Conservation (phyloP, 2,329 filamentous ascomycete genomes). For the Stylonectria norvegica region DNA sequence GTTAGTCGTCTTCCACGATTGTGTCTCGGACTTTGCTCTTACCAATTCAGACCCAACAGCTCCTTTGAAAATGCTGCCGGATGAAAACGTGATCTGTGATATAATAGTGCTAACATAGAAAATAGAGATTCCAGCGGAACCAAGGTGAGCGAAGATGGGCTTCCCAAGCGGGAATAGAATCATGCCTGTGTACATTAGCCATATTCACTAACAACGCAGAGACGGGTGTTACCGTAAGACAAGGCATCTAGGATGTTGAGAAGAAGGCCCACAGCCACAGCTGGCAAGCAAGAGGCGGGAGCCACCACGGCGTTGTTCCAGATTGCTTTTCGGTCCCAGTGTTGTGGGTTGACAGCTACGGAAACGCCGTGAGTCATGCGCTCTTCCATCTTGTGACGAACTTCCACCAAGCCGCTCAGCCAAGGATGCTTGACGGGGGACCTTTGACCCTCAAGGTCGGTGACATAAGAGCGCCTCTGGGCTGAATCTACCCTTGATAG, state of each 20-base stretch:
- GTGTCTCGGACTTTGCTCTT: too few species aligned
- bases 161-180: slow-evolving; percentile 91
- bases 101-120: slow-evolving; percentile 98
- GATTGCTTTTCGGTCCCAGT: slow-evolving; percentile 67
- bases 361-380: slow-evolving; percentile 29
- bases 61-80: slow-evolving; percentile 82
- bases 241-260: slow-evolving; percentile 92
- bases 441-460: slow-evolving; percentile 53
- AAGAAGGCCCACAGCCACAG: slow-evolving; percentile 82
- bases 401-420: slow-evolving; percentile 32
- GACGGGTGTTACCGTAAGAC: slow-evolving; percentile 67
- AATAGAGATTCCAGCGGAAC: slow-evolving; percentile 93
- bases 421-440: slow-evolving; percentile 30
- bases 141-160: slow-evolving; percentile 78
- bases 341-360: slow-evolving; percentile 57
- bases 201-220: slow-evolving; percentile 2
- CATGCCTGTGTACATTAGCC: slow-evolving; percentile 57
- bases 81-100: slow-evolving; percentile 85
- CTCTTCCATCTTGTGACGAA: slow-evolving; percentile 32
- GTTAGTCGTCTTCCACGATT: too few species aligned
- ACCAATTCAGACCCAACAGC: slow-evolving; percentile 92
- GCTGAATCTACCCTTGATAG: slow-evolving; percentile 34
- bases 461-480: slow-evolving; percentile 29
- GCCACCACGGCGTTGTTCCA: slow-evolving; percentile 62
- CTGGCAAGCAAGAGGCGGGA: slow-evolving; percentile 71